Evolutionary conservation across 192 early-diverging fungal genomes (phyloP), one percentile per base, ranked within the genome.

Genomic region (Entophlyctis helioformis): DNA sequence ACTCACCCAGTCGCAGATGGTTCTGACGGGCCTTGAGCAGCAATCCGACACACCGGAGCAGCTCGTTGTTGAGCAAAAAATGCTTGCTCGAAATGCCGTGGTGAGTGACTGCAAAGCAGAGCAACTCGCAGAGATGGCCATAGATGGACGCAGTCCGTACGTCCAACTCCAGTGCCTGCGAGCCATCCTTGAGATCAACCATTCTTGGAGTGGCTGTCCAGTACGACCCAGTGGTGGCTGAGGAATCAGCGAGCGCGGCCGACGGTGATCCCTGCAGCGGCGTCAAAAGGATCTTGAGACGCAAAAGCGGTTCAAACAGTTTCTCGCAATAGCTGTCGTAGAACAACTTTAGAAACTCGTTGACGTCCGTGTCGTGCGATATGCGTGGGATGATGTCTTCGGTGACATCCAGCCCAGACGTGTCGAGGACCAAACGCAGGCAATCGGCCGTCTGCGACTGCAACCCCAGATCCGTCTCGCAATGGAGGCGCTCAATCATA

Each of bases 51-150:
- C 84, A 80, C 24, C 59, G 53, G 19, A 76, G 67, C 18, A 83
- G 54, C 44, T 70, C 66, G 0, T 72, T 70, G n/a, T 71, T 71
- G 16, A 83, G 60, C 18, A 91, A 59, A 50, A 85, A 80, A 50
- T 81, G 81, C 54, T 87, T 84, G 62, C 82, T 83, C 20, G 81
- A 78, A 47, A 77, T 76, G 3, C 67, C 65, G 56, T 96, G 90
- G 5, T 75, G 59, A 36, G 71, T 59, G 27, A 92, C 67, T 41
- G 71, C 63, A 57, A 83, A 89, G 12, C 78, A 74, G 8, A 92
- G 50, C 27, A 89, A 58, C n/a, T 88, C 86, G 56, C 83, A 89
- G 34, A 86, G 62, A 36, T 76, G 70, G 19, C 69, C 64, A 42
- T 67, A 74, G 0, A 71, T 38, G 1, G 67, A 42, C 3, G 74